Conservation (phyloP, 768 basidiomycete species). For the Pilatotrama ljubarskyi region DNA sequence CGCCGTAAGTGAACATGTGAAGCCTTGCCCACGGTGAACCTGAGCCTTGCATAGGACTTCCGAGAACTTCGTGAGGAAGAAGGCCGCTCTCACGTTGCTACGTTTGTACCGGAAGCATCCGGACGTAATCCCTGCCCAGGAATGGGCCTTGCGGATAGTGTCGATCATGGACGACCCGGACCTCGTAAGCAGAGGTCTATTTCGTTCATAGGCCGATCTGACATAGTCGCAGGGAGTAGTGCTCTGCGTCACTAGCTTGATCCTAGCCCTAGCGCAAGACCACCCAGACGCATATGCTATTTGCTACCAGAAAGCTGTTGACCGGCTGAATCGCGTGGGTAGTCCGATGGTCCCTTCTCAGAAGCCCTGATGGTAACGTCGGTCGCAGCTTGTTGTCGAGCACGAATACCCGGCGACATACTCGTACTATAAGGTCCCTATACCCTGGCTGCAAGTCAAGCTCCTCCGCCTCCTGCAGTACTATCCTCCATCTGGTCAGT, state of each 20-base stretch:
- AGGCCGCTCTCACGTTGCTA: conserved; percentile 91
- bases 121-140: conserved; percentile 86
- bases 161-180: conserved; percentile 95
- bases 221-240: conserved; percentile 75
- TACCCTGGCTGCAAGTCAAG: conserved; percentile 97
- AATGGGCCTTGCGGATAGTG: conserved; percentile 95
- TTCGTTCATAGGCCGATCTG: background rate
- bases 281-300: conserved; percentile 87
- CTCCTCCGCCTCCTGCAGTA: conserved; percentile 90
- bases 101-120: conserved; percentile 95
- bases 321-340: conserved; percentile 82
- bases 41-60: conserved; percentile 65
- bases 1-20: conserved; percentile 60
- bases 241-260: conserved; percentile 88
- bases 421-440: conserved; percentile 96
- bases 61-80: conserved; percentile 95
- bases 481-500: conserved; percentile 89
- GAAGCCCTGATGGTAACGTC: background rate
- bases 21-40: background rate
- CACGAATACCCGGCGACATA: conserved; percentile 88
- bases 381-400: conserved; percentile 78
- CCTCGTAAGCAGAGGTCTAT: conserved; percentile 48
- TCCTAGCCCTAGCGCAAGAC: conserved; percentile 94
- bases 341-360: conserved; percentile 24
- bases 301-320: conserved; percentile 93